A percentile compares a stretch with the other conserved stretches of the same genome.
These are phyloP conservation scores for Melastoma candidum DNA, from an alignment of 441 rosid genomes.

Conservation along the genomic window DNA sequence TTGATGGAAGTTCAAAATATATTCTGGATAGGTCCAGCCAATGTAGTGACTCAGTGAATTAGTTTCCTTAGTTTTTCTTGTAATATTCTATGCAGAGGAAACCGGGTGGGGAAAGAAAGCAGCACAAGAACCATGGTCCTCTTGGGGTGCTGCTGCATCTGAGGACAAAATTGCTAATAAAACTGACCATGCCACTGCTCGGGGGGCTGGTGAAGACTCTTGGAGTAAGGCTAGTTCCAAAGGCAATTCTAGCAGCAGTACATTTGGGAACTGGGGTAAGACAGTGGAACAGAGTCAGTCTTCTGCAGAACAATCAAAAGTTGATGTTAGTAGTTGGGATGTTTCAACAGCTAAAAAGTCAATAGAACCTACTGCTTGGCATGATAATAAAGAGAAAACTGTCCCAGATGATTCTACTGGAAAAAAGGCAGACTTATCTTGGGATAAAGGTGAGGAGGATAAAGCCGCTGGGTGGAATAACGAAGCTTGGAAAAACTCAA, in stretches of 20 bases:
- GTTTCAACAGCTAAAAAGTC: slow-evolving; percentile 9
- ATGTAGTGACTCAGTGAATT: too few relatives aligned
- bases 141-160: slow-evolving; percentile 45
- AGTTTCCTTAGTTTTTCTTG: neutral
- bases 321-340: slow-evolving; percentile 29
- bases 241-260: slow-evolving; percentile 21
- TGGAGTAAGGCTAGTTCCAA: slow-evolving; percentile 45
- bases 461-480: slow-evolving; percentile 24
- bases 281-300: slow-evolving; percentile 16
- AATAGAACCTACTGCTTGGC: slow-evolving; percentile 4
- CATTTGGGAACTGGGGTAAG: slow-evolving; percentile 44
- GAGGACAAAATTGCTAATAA: slow-evolving; percentile 25
- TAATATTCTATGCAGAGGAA: slow-evolving; percentile 19
- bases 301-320: slow-evolving; percentile 17
- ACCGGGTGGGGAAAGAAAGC: slow-evolving; percentile 38
- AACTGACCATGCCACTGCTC: slow-evolving; percentile 27
- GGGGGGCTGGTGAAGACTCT: slow-evolving; percentile 27
- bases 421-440: slow-evolving; percentile 6
- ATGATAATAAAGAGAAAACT: neutral
- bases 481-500: slow-evolving; percentile 24
- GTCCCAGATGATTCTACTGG: neutral
- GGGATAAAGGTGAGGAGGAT: slow-evolving; percentile 19
- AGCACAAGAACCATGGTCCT: slow-evolving; percentile 27
- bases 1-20: too few relatives aligned
- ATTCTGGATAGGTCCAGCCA: too few relatives aligned